phyloP scores from a whole-genome alignment of 1,139 yeast species.

The Casaregolazyma suthepensis region DNA sequence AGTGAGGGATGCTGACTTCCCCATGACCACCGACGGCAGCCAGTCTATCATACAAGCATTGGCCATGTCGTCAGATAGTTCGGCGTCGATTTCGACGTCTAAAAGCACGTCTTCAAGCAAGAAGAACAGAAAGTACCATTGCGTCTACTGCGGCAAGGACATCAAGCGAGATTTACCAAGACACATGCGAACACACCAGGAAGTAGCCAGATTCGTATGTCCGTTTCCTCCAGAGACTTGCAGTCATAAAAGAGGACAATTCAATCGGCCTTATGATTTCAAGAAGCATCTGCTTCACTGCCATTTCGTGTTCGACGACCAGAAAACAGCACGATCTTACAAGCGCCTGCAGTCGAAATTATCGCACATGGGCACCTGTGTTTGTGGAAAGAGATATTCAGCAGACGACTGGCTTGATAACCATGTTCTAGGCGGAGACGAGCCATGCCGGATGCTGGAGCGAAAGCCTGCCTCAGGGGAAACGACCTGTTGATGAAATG shows the following conservation, averaged over 20 bases:
- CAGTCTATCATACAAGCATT: background rate
- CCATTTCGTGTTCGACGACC: constrained; percentile 51
- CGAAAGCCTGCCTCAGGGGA: background rate
- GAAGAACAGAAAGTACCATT: constrained; percentile 29
- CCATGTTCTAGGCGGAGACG: constrained; percentile 41
- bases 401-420: constrained; percentile 54
- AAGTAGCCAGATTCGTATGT: constrained; percentile 52
- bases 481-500: background rate
- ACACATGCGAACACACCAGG: constrained; percentile 60
- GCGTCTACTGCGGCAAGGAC: constrained; percentile 51
- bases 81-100: background rate
- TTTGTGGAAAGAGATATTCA: constrained; percentile 47
- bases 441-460: constrained; percentile 16
- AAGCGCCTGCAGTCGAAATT: constrained; percentile 53
- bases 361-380: constrained; percentile 48
- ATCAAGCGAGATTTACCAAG: constrained; percentile 60
- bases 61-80: background rate
- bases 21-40: background rate
- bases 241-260: constrained; percentile 55
- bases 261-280: constrained; percentile 65
- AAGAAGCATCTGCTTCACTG: constrained; percentile 61
- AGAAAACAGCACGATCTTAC: constrained; percentile 38
- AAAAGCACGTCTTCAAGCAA: background rate
- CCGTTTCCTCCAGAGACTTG: constrained; percentile 52
- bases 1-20: background rate